Evolutionary conservation across 2,329 filamentous ascomycete species (phyloP).

Genomic region (Chaetomium strumarium): DNA sequence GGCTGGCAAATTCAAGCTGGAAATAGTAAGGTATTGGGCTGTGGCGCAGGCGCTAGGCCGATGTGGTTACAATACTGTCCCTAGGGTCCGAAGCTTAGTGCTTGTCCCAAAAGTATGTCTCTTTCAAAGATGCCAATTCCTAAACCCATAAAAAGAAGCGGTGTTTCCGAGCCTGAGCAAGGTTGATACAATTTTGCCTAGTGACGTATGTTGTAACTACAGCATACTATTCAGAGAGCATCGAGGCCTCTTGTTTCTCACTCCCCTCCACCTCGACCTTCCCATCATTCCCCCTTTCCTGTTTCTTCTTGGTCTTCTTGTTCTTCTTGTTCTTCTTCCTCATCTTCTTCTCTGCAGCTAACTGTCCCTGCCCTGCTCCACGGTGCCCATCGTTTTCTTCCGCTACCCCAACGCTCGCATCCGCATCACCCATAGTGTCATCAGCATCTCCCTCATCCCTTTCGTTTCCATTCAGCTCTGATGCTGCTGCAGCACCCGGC

Average conservation of each 20-base stretch:
- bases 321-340: slow-evolving; percentile 9
- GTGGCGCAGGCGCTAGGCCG: no score
- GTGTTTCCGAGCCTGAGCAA: no score
- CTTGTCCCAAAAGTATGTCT: no score
- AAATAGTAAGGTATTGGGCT: no score
- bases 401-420: neutral
- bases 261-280: neutral
- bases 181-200: neutral
- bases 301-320: slow-evolving; percentile 18
- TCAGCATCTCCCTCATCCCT: neutral
- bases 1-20: no score
- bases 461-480: neutral
- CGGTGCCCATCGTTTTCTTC: neutral
- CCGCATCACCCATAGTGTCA: slow-evolving; percentile 3
- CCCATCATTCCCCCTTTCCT: slow-evolving; percentile 15
- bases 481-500: neutral
- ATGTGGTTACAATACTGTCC: no score
- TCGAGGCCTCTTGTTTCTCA: neutral
- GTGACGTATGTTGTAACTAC: neutral
- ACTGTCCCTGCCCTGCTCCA: neutral
- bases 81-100: no score
- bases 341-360: neutral
- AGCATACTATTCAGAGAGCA: neutral
- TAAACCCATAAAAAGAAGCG: no score
- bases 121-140: no score